phyloP scores from a whole-genome alignment of 179 eudicot genomes.

The Sideroxylon spinosum region DNA sequence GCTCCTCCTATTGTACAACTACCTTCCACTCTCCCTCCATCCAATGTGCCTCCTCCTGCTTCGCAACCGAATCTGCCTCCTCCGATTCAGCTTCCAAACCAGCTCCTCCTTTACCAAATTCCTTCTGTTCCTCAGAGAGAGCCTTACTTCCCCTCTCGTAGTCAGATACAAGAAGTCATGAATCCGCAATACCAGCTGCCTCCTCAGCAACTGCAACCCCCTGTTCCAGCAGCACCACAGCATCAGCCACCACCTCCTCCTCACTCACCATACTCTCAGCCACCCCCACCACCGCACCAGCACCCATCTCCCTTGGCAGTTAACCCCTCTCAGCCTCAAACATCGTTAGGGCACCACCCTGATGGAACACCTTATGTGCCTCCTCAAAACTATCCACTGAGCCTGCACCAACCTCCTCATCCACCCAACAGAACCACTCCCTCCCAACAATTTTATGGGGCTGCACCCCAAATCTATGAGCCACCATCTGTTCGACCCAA shows the following conservation, averaged over 20 bases:
- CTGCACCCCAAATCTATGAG: conserved; percentile 21
- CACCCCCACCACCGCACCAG: conserved; percentile 50
- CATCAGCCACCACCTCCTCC: conserved; percentile 47
- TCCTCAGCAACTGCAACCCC: conserved; percentile 37
- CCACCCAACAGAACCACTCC: conserved; percentile 42
- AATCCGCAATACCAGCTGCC: conserved; percentile 58
- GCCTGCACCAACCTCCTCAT: conserved; percentile 43
- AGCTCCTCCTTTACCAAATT: conserved; percentile 40
- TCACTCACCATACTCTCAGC: conserved; percentile 46
- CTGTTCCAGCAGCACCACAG: conserved; percentile 34
- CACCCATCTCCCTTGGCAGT: conserved; percentile 38
- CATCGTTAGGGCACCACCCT: conserved; percentile 42
- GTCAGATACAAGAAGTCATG: conserved; percentile 50
- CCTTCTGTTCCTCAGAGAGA: conserved; percentile 51
- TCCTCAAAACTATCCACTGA: conserved; percentile 44
- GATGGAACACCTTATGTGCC: conserved; percentile 56
- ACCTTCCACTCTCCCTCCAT: conserved; percentile 32
- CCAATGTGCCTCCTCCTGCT: conserved; percentile 38
- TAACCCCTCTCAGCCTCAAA: conserved; percentile 43
- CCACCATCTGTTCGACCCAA: conserved; percentile 16
- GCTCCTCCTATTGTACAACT: conserved; percentile 34
- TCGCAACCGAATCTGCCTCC: conserved; percentile 44
- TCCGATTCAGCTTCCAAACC: conserved; percentile 38
- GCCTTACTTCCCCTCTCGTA: conserved; percentile 49
- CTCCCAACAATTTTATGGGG: conserved; percentile 54